Evolutionary conservation across 805 yeast genomes (phyloP), one percentile per base, ranked within the genome.

Genomic region (Candida hispaniensis): DNA sequence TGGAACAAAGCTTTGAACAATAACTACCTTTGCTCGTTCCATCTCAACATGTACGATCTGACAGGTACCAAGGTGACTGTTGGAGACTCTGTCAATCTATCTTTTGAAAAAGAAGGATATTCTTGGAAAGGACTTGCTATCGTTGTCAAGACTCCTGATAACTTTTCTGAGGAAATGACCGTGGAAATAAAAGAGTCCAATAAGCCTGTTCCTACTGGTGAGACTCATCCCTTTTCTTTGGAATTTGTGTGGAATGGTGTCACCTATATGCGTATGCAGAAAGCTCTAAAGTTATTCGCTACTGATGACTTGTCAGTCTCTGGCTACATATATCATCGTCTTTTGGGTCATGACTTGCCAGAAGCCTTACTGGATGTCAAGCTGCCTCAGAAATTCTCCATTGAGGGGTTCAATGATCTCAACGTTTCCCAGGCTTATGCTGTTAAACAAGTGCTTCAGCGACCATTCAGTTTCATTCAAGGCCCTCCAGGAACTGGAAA

Each of bases 401-500:
- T 75, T 27, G 75, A 79, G 0, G 70, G 72, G n/a, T 63, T 79
- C 41, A 70, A 82, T 0, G 71, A 70, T 35, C 63, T 86, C 44
- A 86, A 86, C 53, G 64, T 61, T 6, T 81, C 94, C 2, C 96
- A 86, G 55, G 67, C 69, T 2, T 71, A 69, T 47, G 95, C 96
- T 0, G 83, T 86, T 15, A 63, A 67, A 34, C 56, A 66, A 7
- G 93, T 77, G 0, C 55, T 83, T 40, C 69, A 68, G 47, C 64
- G 73, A 44, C 94, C 93, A 2, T 61, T 85, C 26, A 71, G 91
- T 5, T 64, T 83, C 45, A 82, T 83, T 43, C 95, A 86, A 55
- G 96, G 96, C 11, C 96, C 96, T 7, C 96, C 96, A 3, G 94
- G 94, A 44, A 86, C 96, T 0, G 96, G 96, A 53, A 86, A 86